Conservation (phyloP, 2,329 filamentous ascomycete species). For the Paradendryphiella salina region DNA sequence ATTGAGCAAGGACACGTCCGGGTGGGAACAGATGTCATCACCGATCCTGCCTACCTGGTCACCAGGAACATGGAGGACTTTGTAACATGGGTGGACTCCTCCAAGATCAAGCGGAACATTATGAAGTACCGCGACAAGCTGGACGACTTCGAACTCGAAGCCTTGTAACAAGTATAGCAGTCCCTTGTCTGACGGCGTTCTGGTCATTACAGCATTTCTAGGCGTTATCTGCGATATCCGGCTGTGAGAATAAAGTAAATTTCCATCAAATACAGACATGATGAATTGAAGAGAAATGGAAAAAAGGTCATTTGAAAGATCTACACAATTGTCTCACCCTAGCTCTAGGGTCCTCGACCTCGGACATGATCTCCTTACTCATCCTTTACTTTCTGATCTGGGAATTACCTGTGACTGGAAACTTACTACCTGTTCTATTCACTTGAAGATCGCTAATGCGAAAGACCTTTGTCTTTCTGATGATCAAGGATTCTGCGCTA, state of each 20-base stretch:
- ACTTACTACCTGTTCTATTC: too few species aligned
- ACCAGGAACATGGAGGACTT: constrained; percentile 92
- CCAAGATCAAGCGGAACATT: constrained; percentile 96
- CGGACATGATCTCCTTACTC: too few species aligned
- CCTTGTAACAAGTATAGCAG: constrained; percentile 18
- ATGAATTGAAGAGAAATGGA: too few species aligned
- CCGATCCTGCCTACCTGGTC: constrained; percentile 86
- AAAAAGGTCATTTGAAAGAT: too few species aligned
- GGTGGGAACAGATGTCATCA: constrained; percentile 86
- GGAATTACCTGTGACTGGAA: too few species aligned
- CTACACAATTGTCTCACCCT: too few species aligned
- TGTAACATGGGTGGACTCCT: constrained; percentile 92
- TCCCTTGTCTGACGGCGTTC: constrained; percentile 30
- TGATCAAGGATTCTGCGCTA: too few species aligned
- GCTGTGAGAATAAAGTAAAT: background rate
- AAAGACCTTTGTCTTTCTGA: too few species aligned
- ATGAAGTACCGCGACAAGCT: constrained; percentile 93
- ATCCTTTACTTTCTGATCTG: too few species aligned
- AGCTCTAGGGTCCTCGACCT: too few species aligned
- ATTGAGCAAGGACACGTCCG: constrained; percentile 94
- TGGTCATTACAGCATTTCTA: constrained; percentile 19
- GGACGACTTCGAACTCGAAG: constrained; percentile 84
- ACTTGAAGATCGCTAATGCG: too few species aligned
- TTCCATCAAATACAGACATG: too few species aligned
- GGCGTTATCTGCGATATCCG: constrained; percentile 24